phyloP scores from a whole-genome alignment of 805 yeast genomes.

The baker's yeast (Saccharomyces cerevisiae) region DNA sequence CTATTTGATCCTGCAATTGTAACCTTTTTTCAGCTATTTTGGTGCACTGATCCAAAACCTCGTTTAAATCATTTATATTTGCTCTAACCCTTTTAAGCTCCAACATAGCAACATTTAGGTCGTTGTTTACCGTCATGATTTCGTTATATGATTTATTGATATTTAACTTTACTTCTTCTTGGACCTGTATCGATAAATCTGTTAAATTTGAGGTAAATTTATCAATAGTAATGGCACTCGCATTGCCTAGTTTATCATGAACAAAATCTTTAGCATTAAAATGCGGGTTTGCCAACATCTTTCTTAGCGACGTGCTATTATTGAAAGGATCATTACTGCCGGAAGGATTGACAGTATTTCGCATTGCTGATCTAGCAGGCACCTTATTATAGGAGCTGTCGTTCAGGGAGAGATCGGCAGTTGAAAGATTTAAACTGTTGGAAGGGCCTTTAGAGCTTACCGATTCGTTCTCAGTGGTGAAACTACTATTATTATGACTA shows the following conservation, averaged over 20 bases:
- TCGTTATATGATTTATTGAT: slow-evolving; percentile 57
- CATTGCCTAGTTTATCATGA: slow-evolving; percentile 45
- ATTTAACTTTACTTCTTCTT: slow-evolving; percentile 48
- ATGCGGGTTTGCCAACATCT: slow-evolving; percentile 31
- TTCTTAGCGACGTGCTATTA: slow-evolving; percentile 16
- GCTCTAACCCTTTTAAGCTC: slow-evolving; percentile 56
- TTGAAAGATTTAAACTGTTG: not conserved
- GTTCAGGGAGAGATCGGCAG: not conserved
- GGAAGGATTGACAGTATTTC: not conserved
- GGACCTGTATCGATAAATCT: slow-evolving; percentile 42
- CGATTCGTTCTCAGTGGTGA: not conserved
- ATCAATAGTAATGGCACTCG: slow-evolving; percentile 66
- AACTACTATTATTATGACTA: slow-evolving; percentile 2
- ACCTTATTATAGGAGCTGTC: not conserved
- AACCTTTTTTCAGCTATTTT: slow-evolving; percentile 53
- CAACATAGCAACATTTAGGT: slow-evolving; percentile 53
- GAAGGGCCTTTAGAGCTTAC: not conserved
- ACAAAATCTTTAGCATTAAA: slow-evolving; percentile 45
- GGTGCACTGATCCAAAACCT: slow-evolving; percentile 50
- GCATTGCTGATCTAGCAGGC: not conserved
- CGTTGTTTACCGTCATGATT: slow-evolving; percentile 50
- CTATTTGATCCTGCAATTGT: slow-evolving; percentile 35
- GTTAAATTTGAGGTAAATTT: slow-evolving; percentile 51
- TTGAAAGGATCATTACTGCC: not conserved
- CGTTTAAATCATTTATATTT: slow-evolving; percentile 51